A percentile compares a stretch with the other conserved stretches of the same genome.
Conservation (phyloP, 768 basidiomycete genomes). For the Podaxis sp. region DNA sequence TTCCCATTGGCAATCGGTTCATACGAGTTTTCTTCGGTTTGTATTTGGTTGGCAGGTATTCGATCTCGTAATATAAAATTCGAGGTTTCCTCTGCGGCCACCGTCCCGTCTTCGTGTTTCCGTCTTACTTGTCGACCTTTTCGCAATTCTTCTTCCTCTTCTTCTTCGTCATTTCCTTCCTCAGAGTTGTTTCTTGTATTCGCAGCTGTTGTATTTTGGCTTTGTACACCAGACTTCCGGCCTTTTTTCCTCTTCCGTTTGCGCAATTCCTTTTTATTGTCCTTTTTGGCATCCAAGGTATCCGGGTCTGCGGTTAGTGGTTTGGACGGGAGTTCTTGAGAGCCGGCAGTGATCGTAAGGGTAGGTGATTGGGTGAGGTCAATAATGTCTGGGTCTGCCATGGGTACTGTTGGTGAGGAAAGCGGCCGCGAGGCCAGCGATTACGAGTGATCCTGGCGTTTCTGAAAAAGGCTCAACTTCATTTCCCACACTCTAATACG, state of each 20-base stretch:
- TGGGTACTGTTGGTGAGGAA: background rate
- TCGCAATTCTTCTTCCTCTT: constrained; percentile 5
- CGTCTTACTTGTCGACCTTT: constrained; percentile 10
- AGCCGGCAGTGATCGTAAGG: background rate
- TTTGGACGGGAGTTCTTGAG: constrained; percentile 2
- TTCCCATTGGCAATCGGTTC: background rate
- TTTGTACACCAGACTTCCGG: constrained; percentile 25
- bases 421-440: background rate
- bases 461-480: background rate
- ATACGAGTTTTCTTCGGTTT: background rate
- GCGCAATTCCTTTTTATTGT: constrained; percentile 19
- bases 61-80: background rate
- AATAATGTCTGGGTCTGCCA: constrained; percentile 26
- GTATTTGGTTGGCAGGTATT: background rate
- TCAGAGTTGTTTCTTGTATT: constrained; percentile 23
- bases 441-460: background rate
- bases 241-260: constrained; percentile 23
- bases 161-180: constrained; percentile 17
- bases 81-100: background rate
- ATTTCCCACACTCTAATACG: background rate
- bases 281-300: background rate
- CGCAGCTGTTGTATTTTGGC: constrained; percentile 12
- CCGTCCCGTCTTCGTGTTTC: constrained; percentile 8
- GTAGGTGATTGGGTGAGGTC: constrained; percentile 30
- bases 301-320: background rate